Evolutionary conservation across 2,329 filamentous ascomycete species (phyloP), one percentile per base, ranked within the genome.

Genomic region (Trichophaea hybrida): DNA sequence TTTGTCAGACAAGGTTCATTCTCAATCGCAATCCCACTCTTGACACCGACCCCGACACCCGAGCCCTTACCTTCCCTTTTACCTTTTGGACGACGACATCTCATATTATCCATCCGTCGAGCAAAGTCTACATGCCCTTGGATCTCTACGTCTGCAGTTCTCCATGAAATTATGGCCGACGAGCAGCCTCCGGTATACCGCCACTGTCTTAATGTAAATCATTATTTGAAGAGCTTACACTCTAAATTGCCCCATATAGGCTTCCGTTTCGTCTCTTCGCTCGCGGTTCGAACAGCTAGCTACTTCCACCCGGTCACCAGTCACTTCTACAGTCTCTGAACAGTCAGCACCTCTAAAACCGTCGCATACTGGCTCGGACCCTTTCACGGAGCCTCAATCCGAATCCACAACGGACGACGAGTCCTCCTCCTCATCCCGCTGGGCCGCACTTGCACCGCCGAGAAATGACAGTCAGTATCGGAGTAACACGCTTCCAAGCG

Each of bases 251-350:
- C 4, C 12, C 34, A 40, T 31, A 40, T 44, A 88, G 85, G 87
- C 83, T 75, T 86, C 88, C 32, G 86, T 93, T 55, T 93, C 87
- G 55, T 90, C 86, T 55, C 76, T 93, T 62, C 80, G 84, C 63
- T 87, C 85, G 64, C 83, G 86, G 68, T 93, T 91, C 71, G 87
- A 93, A 75, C 88, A 84, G 70, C 82, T 91, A 75, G 76, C 78
- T 65, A 80, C 66, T 5, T 60, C 66, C 67, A 43, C 35, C 38
- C 32, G 48, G 24, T 10, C 57, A 38, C 15, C 57, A 48, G 31
- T 57, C 15, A 58, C 48, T 32, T 43, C 61, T 12, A 46, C 57
- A 31, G 37, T 49, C 33, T 17, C 55, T 15, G 13, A 51, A 15
- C 31, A 54, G 4, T 33, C 58, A 32, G 55, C 55, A 12, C 59